Evolutionary conservation across 805 yeast genomes (phyloP).

Genomic region (Saturnispora silvae): DNA sequence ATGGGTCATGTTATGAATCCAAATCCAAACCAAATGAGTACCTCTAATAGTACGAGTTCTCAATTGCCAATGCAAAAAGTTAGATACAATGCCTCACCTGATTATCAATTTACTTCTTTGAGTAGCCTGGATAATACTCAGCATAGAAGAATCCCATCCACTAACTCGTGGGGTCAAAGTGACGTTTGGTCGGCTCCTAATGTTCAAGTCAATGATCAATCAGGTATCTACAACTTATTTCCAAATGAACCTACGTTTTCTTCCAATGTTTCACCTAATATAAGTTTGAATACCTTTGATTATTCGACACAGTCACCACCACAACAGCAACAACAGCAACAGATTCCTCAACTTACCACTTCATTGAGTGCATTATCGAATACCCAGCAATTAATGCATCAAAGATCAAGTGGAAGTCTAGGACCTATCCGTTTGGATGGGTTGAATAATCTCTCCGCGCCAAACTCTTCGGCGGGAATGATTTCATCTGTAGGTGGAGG

Average conservation of each 20-base stretch:
- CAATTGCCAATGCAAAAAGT: too few relatives aligned
- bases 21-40: too few relatives aligned
- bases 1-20: not conserved
- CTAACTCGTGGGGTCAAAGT: constrained; percentile 3
- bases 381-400: constrained; percentile 6
- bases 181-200: constrained; percentile 8
- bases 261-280: constrained; percentile 9
- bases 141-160: constrained; percentile 6
- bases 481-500: too few relatives aligned
- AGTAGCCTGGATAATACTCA: constrained; percentile 2
- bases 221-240: not conserved
- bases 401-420: constrained; percentile 1
- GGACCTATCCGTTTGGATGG: constrained; percentile 10
- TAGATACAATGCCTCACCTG: constrained; percentile 12
- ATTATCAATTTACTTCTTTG: constrained; percentile 12
- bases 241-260: not conserved
- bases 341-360: constrained; percentile 11
- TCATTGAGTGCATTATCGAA: constrained; percentile 16
- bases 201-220: constrained; percentile 3
- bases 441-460: constrained; percentile 12
- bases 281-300: constrained; percentile 10
- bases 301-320: not conserved
- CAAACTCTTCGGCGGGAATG: constrained; percentile 1
- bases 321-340: not conserved
- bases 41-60: too few relatives aligned